phyloP scores from a whole-genome alignment of 2,329 filamentous ascomycete species.

The Cadophora sp. region DNA sequence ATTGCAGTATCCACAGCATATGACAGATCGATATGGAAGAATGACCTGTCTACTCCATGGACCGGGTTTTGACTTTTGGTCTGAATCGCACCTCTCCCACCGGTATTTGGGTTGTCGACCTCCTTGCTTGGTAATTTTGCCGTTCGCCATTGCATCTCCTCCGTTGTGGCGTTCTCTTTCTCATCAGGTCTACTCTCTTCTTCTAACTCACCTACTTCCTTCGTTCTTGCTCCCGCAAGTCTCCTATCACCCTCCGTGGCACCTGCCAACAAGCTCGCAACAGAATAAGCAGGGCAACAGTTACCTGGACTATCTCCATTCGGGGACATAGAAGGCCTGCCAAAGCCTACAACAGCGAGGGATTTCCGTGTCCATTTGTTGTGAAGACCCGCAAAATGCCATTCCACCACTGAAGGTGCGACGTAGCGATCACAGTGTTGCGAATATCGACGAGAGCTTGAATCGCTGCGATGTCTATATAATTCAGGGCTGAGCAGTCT shows the following conservation, averaged over 20 bases:
- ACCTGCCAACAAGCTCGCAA: background rate
- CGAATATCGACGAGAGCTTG: conserved; percentile 4
- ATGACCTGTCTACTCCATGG: conserved; percentile 2
- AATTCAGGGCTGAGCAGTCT: background rate
- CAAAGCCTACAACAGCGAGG: conserved; percentile 1
- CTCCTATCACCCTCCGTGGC: background rate
- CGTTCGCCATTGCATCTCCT: background rate
- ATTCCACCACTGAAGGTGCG: background rate
- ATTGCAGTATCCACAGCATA: conserved; percentile 2
- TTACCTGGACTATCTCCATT: background rate
- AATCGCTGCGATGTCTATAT: conserved; percentile 1
- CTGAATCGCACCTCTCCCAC: background rate
- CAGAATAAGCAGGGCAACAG: conserved; percentile 6
- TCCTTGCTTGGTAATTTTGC: no score
- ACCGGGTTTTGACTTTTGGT: background rate
- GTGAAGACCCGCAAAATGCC: background rate
- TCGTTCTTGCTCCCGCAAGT: background rate
- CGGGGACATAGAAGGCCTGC: background rate
- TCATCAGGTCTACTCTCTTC: background rate
- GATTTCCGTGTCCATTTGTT: background rate
- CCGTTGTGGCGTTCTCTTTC: background rate
- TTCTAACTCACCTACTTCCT: background rate
- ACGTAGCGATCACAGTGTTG: conserved; percentile 3
- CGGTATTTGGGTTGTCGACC: no score
- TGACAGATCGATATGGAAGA: conserved; percentile 8